Percentiles rank a stretch among this genome's conserved stretches.
Evolutionary conservation across 257 asterid genomes (phyloP).

Genomic region (Penstemon eatonii): DNA sequence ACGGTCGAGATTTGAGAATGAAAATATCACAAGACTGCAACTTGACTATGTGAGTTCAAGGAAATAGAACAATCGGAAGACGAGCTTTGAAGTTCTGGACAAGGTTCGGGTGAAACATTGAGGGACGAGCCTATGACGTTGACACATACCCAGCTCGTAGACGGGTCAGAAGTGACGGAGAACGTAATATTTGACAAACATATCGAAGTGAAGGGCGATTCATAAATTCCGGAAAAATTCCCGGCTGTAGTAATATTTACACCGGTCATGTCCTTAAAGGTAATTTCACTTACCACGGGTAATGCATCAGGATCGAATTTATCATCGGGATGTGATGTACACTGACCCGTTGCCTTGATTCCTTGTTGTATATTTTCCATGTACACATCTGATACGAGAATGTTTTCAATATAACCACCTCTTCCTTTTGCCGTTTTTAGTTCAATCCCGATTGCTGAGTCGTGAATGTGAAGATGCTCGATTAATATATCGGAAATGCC

Average conservation of each 20-base stretch:
- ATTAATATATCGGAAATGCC: slow-evolving; percentile 70
- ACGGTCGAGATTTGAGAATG: slow-evolving; percentile 27
- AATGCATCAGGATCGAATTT: slow-evolving; percentile 65
- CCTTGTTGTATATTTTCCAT: slow-evolving; percentile 63
- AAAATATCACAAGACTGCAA: slow-evolving; percentile 44
- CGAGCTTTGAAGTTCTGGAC: slow-evolving; percentile 51
- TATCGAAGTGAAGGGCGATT: slow-evolving; percentile 79
- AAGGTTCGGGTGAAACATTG: slow-evolving; percentile 64
- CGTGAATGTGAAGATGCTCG: slow-evolving; percentile 50
- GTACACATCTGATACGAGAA: slow-evolving; percentile 43
- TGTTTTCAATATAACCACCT: slow-evolving; percentile 70
- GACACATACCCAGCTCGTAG: slow-evolving; percentile 60
- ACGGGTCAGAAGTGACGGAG: slow-evolving; percentile 36
- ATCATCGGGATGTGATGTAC: slow-evolving; percentile 77
- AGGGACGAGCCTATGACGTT: slow-evolving; percentile 54
- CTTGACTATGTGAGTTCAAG: slow-evolving; percentile 34
- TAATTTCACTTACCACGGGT: slow-evolving; percentile 59
- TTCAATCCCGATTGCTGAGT: slow-evolving; percentile 62
- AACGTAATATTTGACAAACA: slow-evolving; percentile 67
- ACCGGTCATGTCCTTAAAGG: slow-evolving; percentile 61
- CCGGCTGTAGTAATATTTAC: slow-evolving; percentile 67
- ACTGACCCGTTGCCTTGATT: slow-evolving; percentile 76
- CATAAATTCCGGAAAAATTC: slow-evolving; percentile 58
- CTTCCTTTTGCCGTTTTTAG: slow-evolving; percentile 76
- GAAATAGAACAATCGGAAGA: slow-evolving; percentile 38